Evolutionary conservation across 148 eudicot species (phyloP).

Genomic region (Chenopodium quinoa): DNA sequence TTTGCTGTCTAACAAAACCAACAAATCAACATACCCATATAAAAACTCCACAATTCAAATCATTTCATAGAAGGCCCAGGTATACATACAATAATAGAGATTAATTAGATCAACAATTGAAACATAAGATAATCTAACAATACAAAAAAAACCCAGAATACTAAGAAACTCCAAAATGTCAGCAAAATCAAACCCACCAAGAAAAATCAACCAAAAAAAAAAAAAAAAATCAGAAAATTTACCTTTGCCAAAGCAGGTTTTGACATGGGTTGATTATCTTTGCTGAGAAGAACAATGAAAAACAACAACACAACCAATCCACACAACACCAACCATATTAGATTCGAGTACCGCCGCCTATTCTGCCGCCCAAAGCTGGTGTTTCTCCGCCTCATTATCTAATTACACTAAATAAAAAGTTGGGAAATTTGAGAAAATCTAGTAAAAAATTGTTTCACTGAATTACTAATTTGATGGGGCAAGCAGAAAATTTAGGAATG

Average conservation of each 20-base stretch:
- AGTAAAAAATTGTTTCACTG: neutral
- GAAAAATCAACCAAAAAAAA: neutral
- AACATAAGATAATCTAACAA: neutral
- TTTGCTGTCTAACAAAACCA: neutral
- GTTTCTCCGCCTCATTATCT: conserved; percentile 60
- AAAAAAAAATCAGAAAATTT: neutral
- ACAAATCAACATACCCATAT: neutral
- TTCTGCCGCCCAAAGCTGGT: conserved; percentile 61
- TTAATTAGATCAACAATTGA: neutral
- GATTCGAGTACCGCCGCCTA: conserved; percentile 59
- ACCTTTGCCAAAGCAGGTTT: conserved; percentile 52
- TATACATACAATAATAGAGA: neutral
- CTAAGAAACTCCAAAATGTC: neutral
- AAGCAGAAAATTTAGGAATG: neutral
- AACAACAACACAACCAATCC: conserved; percentile 57
- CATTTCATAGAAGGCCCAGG: neutral
- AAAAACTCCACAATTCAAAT: conserved; percentile 4
- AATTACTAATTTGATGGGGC: neutral
- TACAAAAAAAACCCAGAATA: neutral
- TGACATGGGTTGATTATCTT: conserved; percentile 43
- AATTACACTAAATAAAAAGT: neutral
- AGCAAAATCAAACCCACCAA: neutral
- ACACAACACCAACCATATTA: conserved; percentile 55
- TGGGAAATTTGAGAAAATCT: neutral
- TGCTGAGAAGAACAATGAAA: conserved; percentile 54